Percentiles rank a stretch among this genome's conserved stretches.
These are phyloP conservation scores for Cladosporium halotolerans DNA, from an alignment of 2,329 filamentous ascomycete genomes.

Conservation along the genomic window DNA sequence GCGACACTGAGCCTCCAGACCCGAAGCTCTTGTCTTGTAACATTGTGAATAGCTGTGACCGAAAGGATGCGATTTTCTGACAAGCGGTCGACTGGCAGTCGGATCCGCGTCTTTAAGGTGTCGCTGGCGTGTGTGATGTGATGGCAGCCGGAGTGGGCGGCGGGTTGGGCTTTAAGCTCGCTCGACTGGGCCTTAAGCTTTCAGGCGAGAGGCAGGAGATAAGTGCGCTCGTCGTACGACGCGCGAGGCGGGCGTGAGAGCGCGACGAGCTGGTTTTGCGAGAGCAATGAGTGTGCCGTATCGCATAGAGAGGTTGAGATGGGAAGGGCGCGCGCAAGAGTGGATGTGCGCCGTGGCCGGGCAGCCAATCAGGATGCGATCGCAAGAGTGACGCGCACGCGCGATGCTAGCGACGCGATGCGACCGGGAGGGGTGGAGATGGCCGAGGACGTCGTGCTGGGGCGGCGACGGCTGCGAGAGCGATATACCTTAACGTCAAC, in stretches of 20 bases:
- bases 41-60: not conserved
- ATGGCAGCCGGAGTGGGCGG: not conserved
- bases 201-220: not conserved
- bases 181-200: not conserved
- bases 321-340: not conserved
- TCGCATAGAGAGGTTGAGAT: not conserved
- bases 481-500: too few relatives aligned
- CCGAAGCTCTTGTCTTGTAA: constrained; percentile 8
- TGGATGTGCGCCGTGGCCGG: constrained; percentile 1
- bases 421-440: not conserved
- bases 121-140: not conserved
- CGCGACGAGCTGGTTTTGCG: not conserved
- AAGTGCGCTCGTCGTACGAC: not conserved
- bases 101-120: too few relatives aligned
- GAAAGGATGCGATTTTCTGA: not conserved
- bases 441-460: not conserved
- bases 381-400: constrained; percentile 9
- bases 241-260: not conserved
- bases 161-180: not conserved
- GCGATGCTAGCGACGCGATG: constrained; percentile 1
- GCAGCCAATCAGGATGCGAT: constrained; percentile 9
- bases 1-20: not conserved
- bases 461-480: too few relatives aligned
- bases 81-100: not conserved
- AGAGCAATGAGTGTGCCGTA: not conserved